Percentiles rank a stretch among this genome's conserved stretches.
phyloP scores from a whole-genome alignment of 352 stramenopile genomes.

The Phytophthora colocasiae region DNA sequence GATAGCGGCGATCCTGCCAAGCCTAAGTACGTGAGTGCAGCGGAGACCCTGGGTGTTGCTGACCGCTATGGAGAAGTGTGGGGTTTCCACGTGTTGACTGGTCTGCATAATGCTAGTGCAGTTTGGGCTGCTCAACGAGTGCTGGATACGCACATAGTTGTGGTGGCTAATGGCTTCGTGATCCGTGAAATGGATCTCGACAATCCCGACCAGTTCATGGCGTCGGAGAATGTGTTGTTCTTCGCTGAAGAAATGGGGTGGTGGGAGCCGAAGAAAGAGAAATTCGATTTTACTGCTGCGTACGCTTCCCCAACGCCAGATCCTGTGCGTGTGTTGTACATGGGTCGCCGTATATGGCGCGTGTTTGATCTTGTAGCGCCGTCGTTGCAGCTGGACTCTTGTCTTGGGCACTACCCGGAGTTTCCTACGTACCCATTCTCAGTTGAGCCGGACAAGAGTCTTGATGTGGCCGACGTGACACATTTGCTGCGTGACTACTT shows the following conservation, averaged over 20 bases:
- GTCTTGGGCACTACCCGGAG: conserved; percentile 62
- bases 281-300: conserved; percentile 77
- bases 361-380: conserved; percentile 85
- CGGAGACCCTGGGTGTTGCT: conserved; percentile 88
- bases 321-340: conserved; percentile 69
- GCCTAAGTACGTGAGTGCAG: conserved; percentile 70
- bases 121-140: conserved; percentile 95
- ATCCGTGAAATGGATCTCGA: conserved; percentile 91
- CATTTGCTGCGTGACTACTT: conserved; percentile 90
- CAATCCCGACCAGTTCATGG: conserved; percentile 88
- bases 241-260: conserved; percentile 90
- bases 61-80: conserved; percentile 92
- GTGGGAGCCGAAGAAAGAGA: conserved; percentile 62
- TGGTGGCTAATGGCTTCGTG: conserved; percentile 94
- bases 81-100: conserved; percentile 96
- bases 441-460: conserved; percentile 72
- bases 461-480: conserved; percentile 77
- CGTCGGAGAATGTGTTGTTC: conserved; percentile 87
- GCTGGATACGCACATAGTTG: conserved; percentile 88
- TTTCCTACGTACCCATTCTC: conserved; percentile 91
- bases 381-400: conserved; percentile 78
- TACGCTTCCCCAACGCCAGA: conserved; percentile 66
- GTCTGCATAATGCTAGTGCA: conserved; percentile 86
- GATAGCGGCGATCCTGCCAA: conserved; percentile 70
- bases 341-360: conserved; percentile 90